phyloP scores from a whole-genome alignment of 73 alveolate species.

The Effrenium voratum region DNA sequence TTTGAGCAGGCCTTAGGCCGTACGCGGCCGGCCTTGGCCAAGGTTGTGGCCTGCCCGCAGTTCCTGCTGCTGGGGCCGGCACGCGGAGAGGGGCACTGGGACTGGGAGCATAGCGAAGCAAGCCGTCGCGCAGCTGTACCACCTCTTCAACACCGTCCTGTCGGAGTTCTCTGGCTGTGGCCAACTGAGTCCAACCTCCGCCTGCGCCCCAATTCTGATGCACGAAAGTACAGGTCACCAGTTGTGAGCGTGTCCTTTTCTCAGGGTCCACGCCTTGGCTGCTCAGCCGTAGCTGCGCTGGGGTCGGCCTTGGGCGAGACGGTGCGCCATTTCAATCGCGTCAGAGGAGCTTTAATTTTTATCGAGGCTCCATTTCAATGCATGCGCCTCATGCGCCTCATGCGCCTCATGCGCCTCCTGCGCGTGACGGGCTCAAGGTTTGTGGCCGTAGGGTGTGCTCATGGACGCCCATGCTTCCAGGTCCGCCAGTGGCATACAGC shows the following conservation, averaged over 20 bases:
- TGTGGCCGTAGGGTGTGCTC: too few species aligned
- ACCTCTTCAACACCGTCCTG: constrained; percentile 48
- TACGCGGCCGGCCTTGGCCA: background rate
- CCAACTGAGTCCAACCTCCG: constrained; percentile 23
- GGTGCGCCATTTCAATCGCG: too few species aligned
- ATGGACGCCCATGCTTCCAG: too few species aligned
- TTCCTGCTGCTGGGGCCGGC: constrained; percentile 60
- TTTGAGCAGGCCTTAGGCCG: too few species aligned
- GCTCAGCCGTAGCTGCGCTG: constrained; percentile 56
- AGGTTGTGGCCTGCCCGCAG: constrained; percentile 77
- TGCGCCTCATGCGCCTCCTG: too few species aligned
- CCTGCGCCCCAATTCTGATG: background rate
- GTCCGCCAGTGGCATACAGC: too few species aligned
- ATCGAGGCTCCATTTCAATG: too few species aligned
- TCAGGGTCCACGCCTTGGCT: constrained; percentile 37
- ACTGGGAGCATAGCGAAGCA: background rate
- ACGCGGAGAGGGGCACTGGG: background rate
- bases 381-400: too few species aligned
- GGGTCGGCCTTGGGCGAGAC: constrained; percentile 44
- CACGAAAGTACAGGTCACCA: background rate
- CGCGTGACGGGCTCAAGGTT: too few species aligned
- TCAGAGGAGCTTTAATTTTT: too few species aligned
- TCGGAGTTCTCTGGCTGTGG: constrained; percentile 26
- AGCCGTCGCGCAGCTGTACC: constrained; percentile 40
- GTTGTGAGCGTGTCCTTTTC: too few species aligned